A percentile compares a stretch with the other conserved stretches of the same genome.
Conservation (phyloP, 2,329 filamentous ascomycete species). For the Xylariomycetidae sp. region DNA sequence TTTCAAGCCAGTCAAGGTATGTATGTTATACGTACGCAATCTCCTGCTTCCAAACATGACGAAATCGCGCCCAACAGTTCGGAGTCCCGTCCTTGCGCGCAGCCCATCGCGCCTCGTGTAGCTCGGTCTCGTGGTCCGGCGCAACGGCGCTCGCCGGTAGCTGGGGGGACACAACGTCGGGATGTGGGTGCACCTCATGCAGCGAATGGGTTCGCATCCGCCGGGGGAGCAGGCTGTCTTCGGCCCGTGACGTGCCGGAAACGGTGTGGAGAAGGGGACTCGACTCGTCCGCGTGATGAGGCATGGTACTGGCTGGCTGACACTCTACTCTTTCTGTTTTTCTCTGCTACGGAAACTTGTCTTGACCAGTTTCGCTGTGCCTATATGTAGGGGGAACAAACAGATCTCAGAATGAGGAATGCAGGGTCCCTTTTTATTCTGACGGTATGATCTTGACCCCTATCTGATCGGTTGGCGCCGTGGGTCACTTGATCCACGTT, state of each 20-base stretch:
- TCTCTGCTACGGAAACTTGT: too few species aligned
- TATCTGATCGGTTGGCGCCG: too few species aligned
- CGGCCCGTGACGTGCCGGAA: conserved; percentile 1
- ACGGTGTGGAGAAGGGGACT: neutral
- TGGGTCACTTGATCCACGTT: too few species aligned
- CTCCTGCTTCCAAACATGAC: conserved; percentile 3
- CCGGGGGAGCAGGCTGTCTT: neutral
- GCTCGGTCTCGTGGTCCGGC: conserved; percentile 3
- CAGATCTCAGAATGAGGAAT: too few species aligned
- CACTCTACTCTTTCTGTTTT: too few species aligned
- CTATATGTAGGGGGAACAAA: too few species aligned
- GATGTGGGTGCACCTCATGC: conserved; percentile 3
- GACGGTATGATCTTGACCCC: too few species aligned
- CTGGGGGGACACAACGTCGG: conserved; percentile 1
- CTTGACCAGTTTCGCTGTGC: too few species aligned
- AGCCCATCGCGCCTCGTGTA: conserved; percentile 4
- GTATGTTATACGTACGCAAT: conserved; percentile 4
- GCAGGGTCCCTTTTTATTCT: too few species aligned
- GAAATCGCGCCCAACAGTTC: conserved; percentile 1
- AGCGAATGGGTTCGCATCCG: conserved; percentile 1
- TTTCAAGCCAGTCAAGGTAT: too few species aligned
- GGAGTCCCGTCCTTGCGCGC: neutral
- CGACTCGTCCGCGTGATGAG: neutral
- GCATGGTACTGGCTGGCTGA: too few species aligned
- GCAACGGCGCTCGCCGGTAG: conserved; percentile 3